These are phyloP conservation scores for Plectosphaerella plurivora DNA, from an alignment of 2,329 filamentous ascomycete genomes.

Conservation along the genomic window DNA sequence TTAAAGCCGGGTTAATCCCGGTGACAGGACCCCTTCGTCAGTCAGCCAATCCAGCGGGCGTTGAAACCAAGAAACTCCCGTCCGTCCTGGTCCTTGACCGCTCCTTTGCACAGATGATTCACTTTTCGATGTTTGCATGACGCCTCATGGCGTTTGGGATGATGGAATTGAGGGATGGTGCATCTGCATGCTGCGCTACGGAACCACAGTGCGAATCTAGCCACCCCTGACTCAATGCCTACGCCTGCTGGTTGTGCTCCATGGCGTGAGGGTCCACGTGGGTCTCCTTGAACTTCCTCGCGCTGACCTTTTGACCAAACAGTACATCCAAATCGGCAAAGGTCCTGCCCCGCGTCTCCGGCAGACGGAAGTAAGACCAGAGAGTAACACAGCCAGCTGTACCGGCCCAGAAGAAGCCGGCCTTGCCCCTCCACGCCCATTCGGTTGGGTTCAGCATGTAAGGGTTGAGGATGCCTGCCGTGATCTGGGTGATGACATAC, in stretches of 20 bases:
- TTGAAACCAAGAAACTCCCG: too few relatives aligned
- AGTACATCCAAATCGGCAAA: slow-evolving; percentile 29
- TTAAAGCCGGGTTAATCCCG: too few relatives aligned
- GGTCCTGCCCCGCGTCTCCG: slow-evolving; percentile 24
- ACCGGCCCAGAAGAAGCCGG: slow-evolving; percentile 24
- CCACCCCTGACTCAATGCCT: not conserved
- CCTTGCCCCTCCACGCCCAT: slow-evolving; percentile 29
- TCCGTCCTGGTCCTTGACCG: too few relatives aligned
- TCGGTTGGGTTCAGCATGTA: slow-evolving; percentile 27
- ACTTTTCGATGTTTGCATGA: too few relatives aligned
- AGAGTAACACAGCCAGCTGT: slow-evolving; percentile 19
- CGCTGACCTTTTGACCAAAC: slow-evolving; percentile 21
- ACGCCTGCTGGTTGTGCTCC: not conserved
- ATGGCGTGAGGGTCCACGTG: slow-evolving; percentile 3
- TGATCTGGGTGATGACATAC: slow-evolving; percentile 34
- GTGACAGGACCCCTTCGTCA: too few relatives aligned
- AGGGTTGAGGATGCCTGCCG: slow-evolving; percentile 28
- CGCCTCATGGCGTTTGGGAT: too few relatives aligned
- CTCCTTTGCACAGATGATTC: too few relatives aligned
- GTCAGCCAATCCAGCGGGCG: too few relatives aligned
- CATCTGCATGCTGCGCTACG: too few relatives aligned
- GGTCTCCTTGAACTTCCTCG: slow-evolving; percentile 44
- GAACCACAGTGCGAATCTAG: too few relatives aligned
- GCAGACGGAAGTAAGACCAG: slow-evolving; percentile 29
- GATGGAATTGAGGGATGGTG: too few relatives aligned